Base-by-base conservation (phyloP, 805 yeast genomes). In the Saccharomycopsis schoenii region DNA sequence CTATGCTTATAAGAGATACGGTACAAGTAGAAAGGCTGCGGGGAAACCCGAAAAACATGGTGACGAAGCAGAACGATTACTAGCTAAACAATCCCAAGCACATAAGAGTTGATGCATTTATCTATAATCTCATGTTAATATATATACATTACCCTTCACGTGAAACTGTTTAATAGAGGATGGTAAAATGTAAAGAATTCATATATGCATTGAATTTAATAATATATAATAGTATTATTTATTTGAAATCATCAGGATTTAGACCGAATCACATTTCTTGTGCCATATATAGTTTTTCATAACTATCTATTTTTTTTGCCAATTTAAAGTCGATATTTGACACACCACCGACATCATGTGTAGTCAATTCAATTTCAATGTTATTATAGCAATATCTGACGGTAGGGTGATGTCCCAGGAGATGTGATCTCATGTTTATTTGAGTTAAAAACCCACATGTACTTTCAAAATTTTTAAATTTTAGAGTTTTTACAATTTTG, bases 371-470 rank as follows among this genome's bases (percentile, higher is more conserved):
- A 2, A 88, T 62, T 15, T 74, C 72, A 1, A 86, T 87, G 37
- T 74, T 72, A 63, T 83, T 88, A 67, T 86, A 88, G 0, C 83
- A 78, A 2, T 86, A 86, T 0, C 74, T 76, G 12, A 88, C 81
- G 0, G 83, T 83, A 0, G 94, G 93, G 69, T 88, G 96, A 67
- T 88, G 93, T 3, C 83, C 85, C 67, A 73, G 69, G 0, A 76
- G 66, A 67, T 85, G 87, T 0, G 88, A 78, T 58, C 83, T 72
- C 72, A 80, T 70, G 1, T 89, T 79, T 1, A 87, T 78, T 55
- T 77, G 76, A 34, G 81, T 83, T 19, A 88, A 71, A 67, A 86
- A 85, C 10, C 80, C 73, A 90, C 92, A 85, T 0, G 93, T 84
- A 51, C 78, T 78, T 62, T 83, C 83, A 68, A 80, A 88, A 56